Evolutionary conservation across 2,329 filamentous ascomycete genomes (phyloP).

Genomic region (Tolypocladium cylindrosporum): DNA sequence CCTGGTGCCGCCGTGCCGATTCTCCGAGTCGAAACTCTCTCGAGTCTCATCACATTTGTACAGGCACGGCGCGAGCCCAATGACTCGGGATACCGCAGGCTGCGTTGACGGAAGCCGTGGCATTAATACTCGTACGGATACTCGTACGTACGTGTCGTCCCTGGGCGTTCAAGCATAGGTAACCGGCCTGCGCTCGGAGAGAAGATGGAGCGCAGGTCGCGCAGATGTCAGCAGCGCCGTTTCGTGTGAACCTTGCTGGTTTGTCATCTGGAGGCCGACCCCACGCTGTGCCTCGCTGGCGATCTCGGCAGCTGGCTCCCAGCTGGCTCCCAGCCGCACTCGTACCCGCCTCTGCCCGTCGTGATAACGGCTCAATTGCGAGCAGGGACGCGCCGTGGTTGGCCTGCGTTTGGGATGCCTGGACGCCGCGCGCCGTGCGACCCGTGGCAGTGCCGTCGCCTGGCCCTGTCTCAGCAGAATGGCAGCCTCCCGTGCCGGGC

Average conservation of each 20-base stretch:
- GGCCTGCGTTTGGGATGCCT: neutral
- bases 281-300: neutral
- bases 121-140: neutral
- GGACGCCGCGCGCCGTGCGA: neutral
- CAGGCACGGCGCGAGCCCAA: neutral
- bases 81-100: neutral
- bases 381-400: neutral
- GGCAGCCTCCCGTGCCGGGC: slow-evolving; percentile 1
- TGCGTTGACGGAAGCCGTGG: neutral
- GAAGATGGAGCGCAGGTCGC: no score
- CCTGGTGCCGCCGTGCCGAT: neutral
- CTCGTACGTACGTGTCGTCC: neutral
- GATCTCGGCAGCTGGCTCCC: neutral
- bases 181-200: neutral
- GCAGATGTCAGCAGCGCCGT: neutral
- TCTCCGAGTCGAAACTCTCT: neutral
- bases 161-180: neutral
- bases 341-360: neutral
- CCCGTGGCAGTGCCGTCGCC: no score
- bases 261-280: neutral
- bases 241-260: neutral
- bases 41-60: neutral
- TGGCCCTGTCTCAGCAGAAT: neutral
- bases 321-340: neutral
- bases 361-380: neutral